Evolutionary conservation across 2,329 filamentous ascomycete genomes (phyloP).

Genomic region (Huntiella bhutanensis): DNA sequence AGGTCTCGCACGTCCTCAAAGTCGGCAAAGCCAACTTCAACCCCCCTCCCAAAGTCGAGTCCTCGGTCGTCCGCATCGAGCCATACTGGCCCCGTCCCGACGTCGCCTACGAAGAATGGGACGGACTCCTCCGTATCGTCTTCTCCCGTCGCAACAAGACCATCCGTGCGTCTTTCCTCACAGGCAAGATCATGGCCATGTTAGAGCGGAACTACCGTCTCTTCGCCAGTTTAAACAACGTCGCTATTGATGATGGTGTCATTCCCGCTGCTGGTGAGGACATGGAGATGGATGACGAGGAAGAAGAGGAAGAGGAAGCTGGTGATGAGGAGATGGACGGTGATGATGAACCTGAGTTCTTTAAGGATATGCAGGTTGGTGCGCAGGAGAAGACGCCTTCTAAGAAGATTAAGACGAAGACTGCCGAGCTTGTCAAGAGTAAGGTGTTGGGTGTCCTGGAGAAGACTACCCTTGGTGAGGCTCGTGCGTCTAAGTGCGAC

Average conservation of each 20-base stretch:
- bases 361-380: constrained; percentile 41
- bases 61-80: constrained; percentile 73
- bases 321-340: constrained; percentile 31
- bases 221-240: constrained; percentile 74
- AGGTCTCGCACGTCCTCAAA: constrained; percentile 60
- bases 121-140: constrained; percentile 63
- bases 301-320: constrained; percentile 22
- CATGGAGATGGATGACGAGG: constrained; percentile 21
- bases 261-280: constrained; percentile 25
- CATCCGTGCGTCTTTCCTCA: constrained; percentile 62
- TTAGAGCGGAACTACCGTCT: constrained; percentile 75
- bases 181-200: constrained; percentile 62
- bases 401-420: constrained; percentile 59
- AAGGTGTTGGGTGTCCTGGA: constrained; percentile 78
- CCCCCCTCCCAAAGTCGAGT: constrained; percentile 83
- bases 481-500: constrained; percentile 69
- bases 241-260: constrained; percentile 47
- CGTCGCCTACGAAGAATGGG: constrained; percentile 89
- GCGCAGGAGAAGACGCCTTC: constrained; percentile 38
- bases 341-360: constrained; percentile 64
- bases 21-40: constrained; percentile 94
- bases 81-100: constrained; percentile 65
- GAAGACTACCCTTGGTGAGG: constrained; percentile 61
- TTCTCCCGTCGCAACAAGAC: constrained; percentile 73
- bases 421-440: constrained; percentile 61